phyloP scores from a whole-genome alignment of 2,329 filamentous ascomycete genomes.

The Beauveria sp. region DNA sequence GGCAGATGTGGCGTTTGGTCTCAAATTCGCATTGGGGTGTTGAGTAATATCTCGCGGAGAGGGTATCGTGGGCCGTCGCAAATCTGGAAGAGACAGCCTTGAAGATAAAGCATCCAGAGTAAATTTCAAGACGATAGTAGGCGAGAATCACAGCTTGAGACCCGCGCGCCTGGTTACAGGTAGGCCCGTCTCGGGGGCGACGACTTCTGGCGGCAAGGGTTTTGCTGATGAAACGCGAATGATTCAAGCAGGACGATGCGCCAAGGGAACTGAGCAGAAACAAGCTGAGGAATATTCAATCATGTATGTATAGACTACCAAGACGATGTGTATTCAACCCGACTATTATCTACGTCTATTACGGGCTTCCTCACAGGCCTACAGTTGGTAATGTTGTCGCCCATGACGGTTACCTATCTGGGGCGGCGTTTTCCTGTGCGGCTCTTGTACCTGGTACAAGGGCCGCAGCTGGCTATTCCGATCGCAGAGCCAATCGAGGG shows the following conservation, averaged over 20 bases:
- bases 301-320: background rate
- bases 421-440: no score
- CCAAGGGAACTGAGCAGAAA: background rate
- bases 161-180: background rate
- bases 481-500: constrained; percentile 2
- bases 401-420: background rate
- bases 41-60: no score
- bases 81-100: no score
- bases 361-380: background rate
- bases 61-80: no score
- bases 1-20: no score
- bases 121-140: no score
- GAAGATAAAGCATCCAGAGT: no score
- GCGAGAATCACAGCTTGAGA: background rate
- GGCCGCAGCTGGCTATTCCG: background rate
- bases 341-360: background rate
- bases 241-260: background rate
- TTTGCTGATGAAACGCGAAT: background rate
- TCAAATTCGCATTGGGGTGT: no score
- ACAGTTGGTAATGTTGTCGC: background rate
- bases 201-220: background rate
- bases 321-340: background rate
- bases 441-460: constrained; percentile 6
- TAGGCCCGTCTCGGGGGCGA: background rate
- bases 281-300: background rate